Evolutionary conservation across 768 basidiomycete species (phyloP), one percentile per base, ranked within the genome.

Genomic region (Dacryopinax primogenitus): DNA sequence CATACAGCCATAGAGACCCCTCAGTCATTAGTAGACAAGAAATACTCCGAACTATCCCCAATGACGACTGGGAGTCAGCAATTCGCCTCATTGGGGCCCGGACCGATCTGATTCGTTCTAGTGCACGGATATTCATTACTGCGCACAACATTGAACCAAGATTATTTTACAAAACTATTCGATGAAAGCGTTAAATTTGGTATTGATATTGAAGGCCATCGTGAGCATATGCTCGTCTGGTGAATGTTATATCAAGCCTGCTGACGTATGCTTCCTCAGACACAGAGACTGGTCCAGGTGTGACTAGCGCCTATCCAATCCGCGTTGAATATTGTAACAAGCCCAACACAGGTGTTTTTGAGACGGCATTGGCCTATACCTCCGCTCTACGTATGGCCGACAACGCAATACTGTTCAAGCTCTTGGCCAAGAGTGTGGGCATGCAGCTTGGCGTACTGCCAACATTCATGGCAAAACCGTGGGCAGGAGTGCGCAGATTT

Each of bases 381-480:
- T 80, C 81, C 1, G 90, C 88, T 0, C 70, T 82, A 33, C 79
- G 86, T 62, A 92, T 94, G 84, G 92, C 90, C 0, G 92, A 95
- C 71, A 93, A 92, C 71, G 93, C 94, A 0, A 82, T 86, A 63
- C 77, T 99, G 58, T 99, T 91, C 83, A 99, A 99, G 74, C 89
- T 86, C 69, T 74, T 90, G 15, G 89, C 91, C 1, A 97, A 97
- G 79, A 91, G 91, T 66, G 77, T 95, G 1, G 95, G 95, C 0
- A 89, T 96, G 82, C 84, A 86, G 73, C 80, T 88, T 68, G 89
- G 88, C 9, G 79, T 99, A 64, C 82, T 92, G 37, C 95, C 96
- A 1, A 95, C 91, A 66, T 99, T 99, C 76, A 98, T 97, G 95
- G 93, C 94, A 0, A 97, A 97, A 71, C 94, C 94, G 28, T 96